Percentiles rank a stretch among this genome's conserved stretches.
These are phyloP conservation scores for Lathyrus aphaca DNA, from an alignment of 306 rosid species.

Conservation along the genomic window DNA sequence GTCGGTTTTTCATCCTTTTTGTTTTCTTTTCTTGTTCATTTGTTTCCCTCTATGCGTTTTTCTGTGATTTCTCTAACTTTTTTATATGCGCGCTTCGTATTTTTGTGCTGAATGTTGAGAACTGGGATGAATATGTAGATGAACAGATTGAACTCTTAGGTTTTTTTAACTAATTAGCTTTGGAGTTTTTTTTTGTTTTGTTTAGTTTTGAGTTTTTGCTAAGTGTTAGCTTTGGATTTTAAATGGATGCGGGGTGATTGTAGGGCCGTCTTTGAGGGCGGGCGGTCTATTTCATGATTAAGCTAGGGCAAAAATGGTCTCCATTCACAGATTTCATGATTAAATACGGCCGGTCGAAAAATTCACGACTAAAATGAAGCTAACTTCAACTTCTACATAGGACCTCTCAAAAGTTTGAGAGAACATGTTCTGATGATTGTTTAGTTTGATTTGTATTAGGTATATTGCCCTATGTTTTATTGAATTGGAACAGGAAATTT, in stretches of 20 bases:
- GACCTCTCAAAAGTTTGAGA: too few species aligned
- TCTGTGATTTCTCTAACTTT: neutral
- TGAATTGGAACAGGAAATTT: neutral
- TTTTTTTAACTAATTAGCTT: neutral
- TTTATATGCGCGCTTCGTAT: neutral
- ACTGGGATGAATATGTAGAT: neutral
- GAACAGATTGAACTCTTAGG: neutral
- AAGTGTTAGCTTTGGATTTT: neutral
- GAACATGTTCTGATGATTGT: too few species aligned
- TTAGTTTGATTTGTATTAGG: slow-evolving; percentile 16
- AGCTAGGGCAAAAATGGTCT: too few species aligned
- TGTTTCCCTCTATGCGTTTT: neutral
- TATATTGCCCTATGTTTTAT: neutral
- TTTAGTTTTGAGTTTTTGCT: too few species aligned
- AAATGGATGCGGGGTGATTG: neutral
- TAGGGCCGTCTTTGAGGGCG: too few species aligned
- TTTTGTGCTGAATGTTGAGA: neutral
- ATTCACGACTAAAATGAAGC: too few species aligned
- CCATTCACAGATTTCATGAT: too few species aligned
- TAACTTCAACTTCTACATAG: too few species aligned
- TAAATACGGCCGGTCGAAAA: too few species aligned
- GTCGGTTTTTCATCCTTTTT: slow-evolving; percentile 48
- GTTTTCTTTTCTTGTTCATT: neutral
- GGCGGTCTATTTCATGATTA: too few species aligned
- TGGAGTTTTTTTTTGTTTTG: neutral